These are phyloP conservation scores for Trichaptum fuscoviolaceum DNA, from an alignment of 768 basidiomycete species.

Conservation along the genomic window DNA sequence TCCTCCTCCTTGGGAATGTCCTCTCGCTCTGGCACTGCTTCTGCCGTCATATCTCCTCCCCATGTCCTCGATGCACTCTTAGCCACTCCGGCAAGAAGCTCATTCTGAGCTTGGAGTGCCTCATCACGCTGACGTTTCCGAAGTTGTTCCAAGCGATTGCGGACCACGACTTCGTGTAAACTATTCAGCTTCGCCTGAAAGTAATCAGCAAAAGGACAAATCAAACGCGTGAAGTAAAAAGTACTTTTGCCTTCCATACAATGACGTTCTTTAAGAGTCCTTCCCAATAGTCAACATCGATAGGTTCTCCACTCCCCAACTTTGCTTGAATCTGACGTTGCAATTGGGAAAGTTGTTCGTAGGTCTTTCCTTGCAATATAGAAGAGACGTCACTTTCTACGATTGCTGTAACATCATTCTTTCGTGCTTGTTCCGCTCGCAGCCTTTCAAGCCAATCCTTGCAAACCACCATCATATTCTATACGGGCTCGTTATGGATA, in stretches of 20 bases:
- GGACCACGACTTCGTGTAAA: conserved; percentile 94
- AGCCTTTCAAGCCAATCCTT: conserved; percentile 83
- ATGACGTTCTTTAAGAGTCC: conserved; percentile 82
- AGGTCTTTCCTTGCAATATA: conserved; percentile 79
- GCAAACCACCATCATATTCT: conserved; percentile 98
- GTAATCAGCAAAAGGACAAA: conserved; percentile 8
- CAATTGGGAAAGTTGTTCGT: conserved; percentile 75
- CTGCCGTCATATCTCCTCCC: conserved; percentile 33
- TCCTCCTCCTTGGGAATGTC: conserved; percentile 49
- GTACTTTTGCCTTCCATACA: conserved; percentile 95
- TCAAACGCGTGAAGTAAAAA: conserved; percentile 5
- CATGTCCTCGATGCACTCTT: conserved; percentile 47
- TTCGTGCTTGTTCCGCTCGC: conserved; percentile 54
- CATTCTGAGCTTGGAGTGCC: conserved; percentile 89
- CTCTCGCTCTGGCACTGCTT: conserved; percentile 29
- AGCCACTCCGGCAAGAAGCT: conserved; percentile 75
- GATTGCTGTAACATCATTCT: conserved; percentile 64
- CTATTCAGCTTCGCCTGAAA: conserved; percentile 81
- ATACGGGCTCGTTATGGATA: conserved; percentile 4
- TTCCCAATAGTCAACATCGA: conserved; percentile 99
- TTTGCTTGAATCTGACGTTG: conserved; percentile 88
- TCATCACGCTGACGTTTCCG: conserved; percentile 95
- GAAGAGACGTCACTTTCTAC: conserved; percentile 83
- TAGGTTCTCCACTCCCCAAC: conserved; percentile 84
- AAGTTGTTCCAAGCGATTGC: conserved; percentile 92